A percentile compares a stretch with the other conserved stretches of the same genome.
Conservation (phyloP, 495 filamentous ascomycete genomes). For the Hypoxylon fragiforme region DNA sequence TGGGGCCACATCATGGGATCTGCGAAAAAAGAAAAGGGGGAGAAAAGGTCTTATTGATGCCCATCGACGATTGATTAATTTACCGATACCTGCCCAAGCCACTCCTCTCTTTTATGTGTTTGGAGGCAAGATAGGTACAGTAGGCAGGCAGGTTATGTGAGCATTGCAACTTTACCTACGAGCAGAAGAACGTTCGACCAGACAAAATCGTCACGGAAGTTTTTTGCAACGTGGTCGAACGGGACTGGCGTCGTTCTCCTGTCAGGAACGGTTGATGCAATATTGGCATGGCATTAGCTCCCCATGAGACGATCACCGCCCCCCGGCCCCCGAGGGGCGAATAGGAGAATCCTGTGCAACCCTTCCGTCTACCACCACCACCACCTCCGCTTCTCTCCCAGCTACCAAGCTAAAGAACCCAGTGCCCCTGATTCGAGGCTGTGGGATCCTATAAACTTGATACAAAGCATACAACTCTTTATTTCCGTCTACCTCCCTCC, state of each 20-base stretch:
- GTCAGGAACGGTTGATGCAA: slow-evolving; percentile 11
- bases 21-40: too few relatives aligned
- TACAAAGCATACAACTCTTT: too few relatives aligned
- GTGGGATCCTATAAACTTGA: slow-evolving; percentile 1
- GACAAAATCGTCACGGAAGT: slow-evolving; percentile 7
- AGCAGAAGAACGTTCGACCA: slow-evolving; percentile 9
- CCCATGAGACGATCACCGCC: slow-evolving; percentile 14
- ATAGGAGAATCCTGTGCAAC: slow-evolving; percentile 14
- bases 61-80: slow-evolving; percentile 31
- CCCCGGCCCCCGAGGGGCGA: slow-evolving; percentile 10
- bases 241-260: slow-evolving; percentile 26
- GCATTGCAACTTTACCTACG: too few relatives aligned
- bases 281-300: slow-evolving; percentile 22
- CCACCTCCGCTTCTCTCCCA: neutral
- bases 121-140: too few relatives aligned
- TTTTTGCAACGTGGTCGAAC: slow-evolving; percentile 31
- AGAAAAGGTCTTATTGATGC: slow-evolving; percentile 21
- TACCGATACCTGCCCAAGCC: slow-evolving; percentile 17
- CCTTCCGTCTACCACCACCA: slow-evolving; percentile 5
- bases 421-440: neutral
- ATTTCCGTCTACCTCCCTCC: neutral
- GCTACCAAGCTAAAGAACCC: neutral
- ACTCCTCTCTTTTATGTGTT: neutral
- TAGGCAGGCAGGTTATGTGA: too few relatives aligned
- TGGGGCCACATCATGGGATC: slow-evolving; percentile 27